These are phyloP conservation scores for Stereum hirsutum DNA, from an alignment of 1,284 basidiomycete species.

Conservation along the genomic window DNA sequence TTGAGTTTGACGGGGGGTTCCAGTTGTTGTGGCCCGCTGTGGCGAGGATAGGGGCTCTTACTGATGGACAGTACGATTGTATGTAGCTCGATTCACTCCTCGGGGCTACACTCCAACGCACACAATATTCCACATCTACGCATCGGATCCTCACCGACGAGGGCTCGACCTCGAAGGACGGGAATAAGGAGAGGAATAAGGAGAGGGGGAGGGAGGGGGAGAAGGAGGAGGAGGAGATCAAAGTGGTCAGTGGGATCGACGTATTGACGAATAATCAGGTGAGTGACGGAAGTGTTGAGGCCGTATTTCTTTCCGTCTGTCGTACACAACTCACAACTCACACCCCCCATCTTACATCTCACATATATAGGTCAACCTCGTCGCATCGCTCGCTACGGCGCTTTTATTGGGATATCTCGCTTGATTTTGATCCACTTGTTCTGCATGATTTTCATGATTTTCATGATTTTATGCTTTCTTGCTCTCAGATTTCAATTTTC, in stretches of 20 bases:
- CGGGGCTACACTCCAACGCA: slow-evolving; percentile 83
- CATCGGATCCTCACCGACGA: slow-evolving; percentile 65
- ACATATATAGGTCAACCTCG: slow-evolving; percentile 29
- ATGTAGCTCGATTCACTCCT: slow-evolving; percentile 73
- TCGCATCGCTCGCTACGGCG: slow-evolving; percentile 32
- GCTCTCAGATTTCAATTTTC: no score
- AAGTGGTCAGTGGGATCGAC: slow-evolving; percentile 62
- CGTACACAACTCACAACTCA: background rate
- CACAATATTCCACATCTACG: slow-evolving; percentile 58
- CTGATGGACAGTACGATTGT: no score
- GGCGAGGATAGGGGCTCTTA: background rate
- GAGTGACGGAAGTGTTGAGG: slow-evolving; percentile 11
- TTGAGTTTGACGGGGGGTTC: no score
- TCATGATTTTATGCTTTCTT: no score
- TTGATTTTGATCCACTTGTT: no score
- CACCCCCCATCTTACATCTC: background rate
- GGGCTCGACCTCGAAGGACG: slow-evolving; percentile 16
- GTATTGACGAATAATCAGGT: slow-evolving; percentile 80
- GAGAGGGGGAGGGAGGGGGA: slow-evolving; percentile 65
- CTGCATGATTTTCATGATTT: no score
- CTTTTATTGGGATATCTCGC: slow-evolving; percentile 25
- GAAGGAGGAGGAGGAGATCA: slow-evolving; percentile 32
- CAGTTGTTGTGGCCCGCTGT: no score
- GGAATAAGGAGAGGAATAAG: slow-evolving; percentile 31
- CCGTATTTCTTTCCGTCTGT: background rate